phyloP scores from a whole-genome alignment of 2,329 filamentous ascomycete genomes.

The Cordyceps fumosorosea region DNA sequence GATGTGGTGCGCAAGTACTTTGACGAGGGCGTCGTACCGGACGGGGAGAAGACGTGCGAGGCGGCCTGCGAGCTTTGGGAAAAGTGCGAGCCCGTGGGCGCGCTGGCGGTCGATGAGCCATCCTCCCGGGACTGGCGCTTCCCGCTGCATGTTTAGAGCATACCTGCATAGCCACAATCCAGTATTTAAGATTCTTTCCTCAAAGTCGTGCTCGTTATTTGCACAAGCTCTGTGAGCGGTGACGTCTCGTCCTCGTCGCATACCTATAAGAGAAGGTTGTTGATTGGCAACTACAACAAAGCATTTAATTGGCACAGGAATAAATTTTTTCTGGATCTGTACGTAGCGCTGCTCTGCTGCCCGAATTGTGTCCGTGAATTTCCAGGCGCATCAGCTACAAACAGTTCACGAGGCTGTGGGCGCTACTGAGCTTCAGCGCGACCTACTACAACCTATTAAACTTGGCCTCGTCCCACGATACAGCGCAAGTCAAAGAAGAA shows the following conservation, averaged over 20 bases:
- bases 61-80: constrained; percentile 18
- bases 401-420: neutral
- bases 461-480: neutral
- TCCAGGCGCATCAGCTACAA: neutral
- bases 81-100: neutral
- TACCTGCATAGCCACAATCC: neutral
- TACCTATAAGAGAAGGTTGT: too few relatives aligned
- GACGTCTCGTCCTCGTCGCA: too few relatives aligned
- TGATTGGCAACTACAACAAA: neutral
- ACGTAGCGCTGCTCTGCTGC: neutral
- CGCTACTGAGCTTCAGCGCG: neutral
- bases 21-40: constrained; percentile 24
- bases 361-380: neutral
- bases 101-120: neutral
- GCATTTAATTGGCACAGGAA: neutral
- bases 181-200: too few relatives aligned
- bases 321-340: too few relatives aligned
- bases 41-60: constrained; percentile 18
- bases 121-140: neutral
- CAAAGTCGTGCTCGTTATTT: too few relatives aligned
- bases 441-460: neutral
- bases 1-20: constrained; percentile 22
- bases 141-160: constrained; percentile 3
- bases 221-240: too few relatives aligned
- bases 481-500: too few relatives aligned